A percentile compares a stretch with the other conserved stretches of the same genome.
These are phyloP conservation scores for Hemileccinum impolitum DNA, from an alignment of 768 basidiomycete genomes.

Conservation along the genomic window DNA sequence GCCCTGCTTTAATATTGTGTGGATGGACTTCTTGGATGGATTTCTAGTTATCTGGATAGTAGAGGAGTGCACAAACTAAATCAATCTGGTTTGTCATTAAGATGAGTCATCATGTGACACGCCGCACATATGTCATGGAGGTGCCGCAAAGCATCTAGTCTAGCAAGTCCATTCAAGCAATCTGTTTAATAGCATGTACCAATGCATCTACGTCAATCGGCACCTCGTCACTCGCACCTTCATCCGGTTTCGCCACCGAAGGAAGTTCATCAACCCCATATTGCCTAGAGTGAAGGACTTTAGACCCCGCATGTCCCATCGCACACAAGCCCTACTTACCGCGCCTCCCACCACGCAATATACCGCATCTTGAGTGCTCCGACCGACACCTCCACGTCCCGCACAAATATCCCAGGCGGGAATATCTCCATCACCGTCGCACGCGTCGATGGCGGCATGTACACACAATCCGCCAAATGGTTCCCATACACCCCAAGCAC, in stretches of 20 bases:
- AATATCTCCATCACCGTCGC: conserved; percentile 78
- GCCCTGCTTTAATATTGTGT: too few species aligned
- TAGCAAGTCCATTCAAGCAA: neutral
- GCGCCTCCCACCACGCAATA: conserved; percentile 52
- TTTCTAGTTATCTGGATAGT: too few species aligned
- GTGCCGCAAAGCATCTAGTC: too few species aligned
- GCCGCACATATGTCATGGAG: too few species aligned
- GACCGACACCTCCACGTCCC: conserved; percentile 58
- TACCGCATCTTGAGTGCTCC: conserved; percentile 53
- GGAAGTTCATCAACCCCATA: conserved; percentile 36
- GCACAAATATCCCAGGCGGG: conserved; percentile 59
- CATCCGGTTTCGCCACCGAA: conserved; percentile 23
- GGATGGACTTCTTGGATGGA: too few species aligned
- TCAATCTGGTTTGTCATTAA: too few species aligned
- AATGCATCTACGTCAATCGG: conserved; percentile 41
- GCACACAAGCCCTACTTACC: conserved; percentile 20
- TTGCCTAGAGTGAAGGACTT: conserved; percentile 28
- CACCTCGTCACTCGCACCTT: conserved; percentile 24
- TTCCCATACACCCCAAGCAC: conserved; percentile 57
- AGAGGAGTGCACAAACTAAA: too few species aligned
- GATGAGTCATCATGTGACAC: too few species aligned
- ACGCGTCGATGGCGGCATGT: conserved; percentile 58
- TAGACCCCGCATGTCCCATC: neutral
- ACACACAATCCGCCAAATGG: conserved; percentile 65
- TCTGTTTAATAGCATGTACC: conserved; percentile 34